Base-by-base conservation (phyloP, 176 grass and related monocot species). In the maize (Zea mays) region DNA sequence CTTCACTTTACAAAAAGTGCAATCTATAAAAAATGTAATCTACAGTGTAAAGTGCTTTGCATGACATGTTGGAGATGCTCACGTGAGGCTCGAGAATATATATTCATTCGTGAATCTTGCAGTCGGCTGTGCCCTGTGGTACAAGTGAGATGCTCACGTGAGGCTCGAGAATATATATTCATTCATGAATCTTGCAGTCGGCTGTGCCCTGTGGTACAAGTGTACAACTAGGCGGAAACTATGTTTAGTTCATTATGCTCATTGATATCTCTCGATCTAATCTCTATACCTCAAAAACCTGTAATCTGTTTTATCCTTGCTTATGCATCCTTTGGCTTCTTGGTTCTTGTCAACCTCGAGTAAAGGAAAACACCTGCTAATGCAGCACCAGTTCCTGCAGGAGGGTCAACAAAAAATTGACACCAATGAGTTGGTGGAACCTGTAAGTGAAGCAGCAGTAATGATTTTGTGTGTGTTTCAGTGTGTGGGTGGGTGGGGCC, bases 341-440 rank as follows among this genome's bases (percentile, higher is more conserved):
- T 87, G 1, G 48, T 71, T 62, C 72, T 90, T 73, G 81, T 93
- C 36, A 87, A 52, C 69, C 85, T 86, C 3, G 90, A 90, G 69
- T 90, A 93, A 17, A 93, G 77, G 63, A 82, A 90, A 85, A 90
- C 90, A 21, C 87, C 90, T 27, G 58, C 84, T 2, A 93, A 44
- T 36, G 90, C 90, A 10, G 85, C 78, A n/a, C 87, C 84, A 67
- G 90, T 93, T 21, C 90, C 90, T 90, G 77, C 34, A 72, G 40
- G 4, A 65, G 48, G 6, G 0, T 40, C 16, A 50, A 8, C 14
- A 54, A 16, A 49, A 39, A 16, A 6, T 7, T 41, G 27, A 55
- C 3, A 45, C 10, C 68, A 47, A 37, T 64, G 43, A 13, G 21
- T 64, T 62, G 13, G 10, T 10, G 41, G 19, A 71, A 44, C 47